Conservation (phyloP, 2,329 filamentous ascomycete species). For the Aspergillus neotritici region DNA sequence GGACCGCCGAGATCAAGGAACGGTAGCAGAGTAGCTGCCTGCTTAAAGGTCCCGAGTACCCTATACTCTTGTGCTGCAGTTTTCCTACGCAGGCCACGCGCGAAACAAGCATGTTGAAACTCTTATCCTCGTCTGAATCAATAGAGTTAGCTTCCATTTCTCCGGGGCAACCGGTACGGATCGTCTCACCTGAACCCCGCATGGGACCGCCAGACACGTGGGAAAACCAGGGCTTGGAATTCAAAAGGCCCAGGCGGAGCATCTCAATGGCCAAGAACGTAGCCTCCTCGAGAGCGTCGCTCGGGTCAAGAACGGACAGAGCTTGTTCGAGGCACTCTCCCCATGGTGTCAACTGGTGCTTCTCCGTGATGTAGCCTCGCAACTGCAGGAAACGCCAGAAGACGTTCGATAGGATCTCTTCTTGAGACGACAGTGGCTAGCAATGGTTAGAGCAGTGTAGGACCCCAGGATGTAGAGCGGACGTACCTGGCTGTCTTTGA, state of each 20-base stretch:
- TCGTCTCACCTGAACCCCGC: slow-evolving; percentile 47
- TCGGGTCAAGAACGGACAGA: slow-evolving; percentile 56
- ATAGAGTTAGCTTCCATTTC: slow-evolving; percentile 8
- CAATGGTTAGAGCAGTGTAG: slow-evolving; percentile 6
- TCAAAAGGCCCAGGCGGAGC: slow-evolving; percentile 71
- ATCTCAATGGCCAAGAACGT: slow-evolving; percentile 81
- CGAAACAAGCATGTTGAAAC: slow-evolving; percentile 74
- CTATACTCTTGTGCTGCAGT: slow-evolving; percentile 74
- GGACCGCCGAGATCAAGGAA: slow-evolving; percentile 72
- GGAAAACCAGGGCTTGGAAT: slow-evolving; percentile 59
- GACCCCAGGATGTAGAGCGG: background rate
- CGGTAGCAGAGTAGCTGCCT: slow-evolving; percentile 83
- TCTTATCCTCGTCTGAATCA: slow-evolving; percentile 65
- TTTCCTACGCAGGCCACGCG: slow-evolving; percentile 78
- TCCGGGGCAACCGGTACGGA: background rate
- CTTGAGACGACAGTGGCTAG: slow-evolving; percentile 54
- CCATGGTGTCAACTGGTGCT: slow-evolving; percentile 77
- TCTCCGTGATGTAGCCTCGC: slow-evolving; percentile 72
- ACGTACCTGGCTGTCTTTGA: slow-evolving; percentile 44
- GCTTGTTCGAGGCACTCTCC: slow-evolving; percentile 71
- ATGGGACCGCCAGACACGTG: slow-evolving; percentile 54
- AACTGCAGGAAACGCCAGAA: slow-evolving; percentile 88
- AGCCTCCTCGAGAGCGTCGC: slow-evolving; percentile 63
- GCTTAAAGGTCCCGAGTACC: slow-evolving; percentile 91
- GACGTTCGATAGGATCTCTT: slow-evolving; percentile 68